Conservation (phyloP, 2,329 filamentous ascomycete genomes). For the Fusarium oligoseptatum region DNA sequence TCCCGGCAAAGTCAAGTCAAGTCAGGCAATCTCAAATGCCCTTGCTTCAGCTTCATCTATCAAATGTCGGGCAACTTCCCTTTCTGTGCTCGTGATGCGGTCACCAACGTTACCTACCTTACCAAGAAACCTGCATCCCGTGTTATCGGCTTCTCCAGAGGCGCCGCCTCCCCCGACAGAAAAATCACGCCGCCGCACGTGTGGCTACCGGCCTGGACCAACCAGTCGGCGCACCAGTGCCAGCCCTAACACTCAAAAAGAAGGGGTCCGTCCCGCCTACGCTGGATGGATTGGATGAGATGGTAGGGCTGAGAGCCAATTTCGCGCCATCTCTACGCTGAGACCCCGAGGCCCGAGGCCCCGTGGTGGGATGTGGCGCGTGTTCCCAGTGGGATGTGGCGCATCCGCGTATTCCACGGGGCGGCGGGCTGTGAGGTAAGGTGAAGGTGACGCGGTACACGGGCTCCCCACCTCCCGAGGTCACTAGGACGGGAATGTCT, state of each 20-base stretch:
- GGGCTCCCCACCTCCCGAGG: constrained; percentile 13
- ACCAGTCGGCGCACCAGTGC: background rate
- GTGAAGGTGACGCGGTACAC: background rate
- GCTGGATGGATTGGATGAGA: background rate
- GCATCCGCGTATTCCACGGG: background rate
- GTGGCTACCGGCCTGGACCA: constrained; percentile 2
- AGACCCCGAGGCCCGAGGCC: constrained; percentile 8
- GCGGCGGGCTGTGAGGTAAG: too few species aligned
- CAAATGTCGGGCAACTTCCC: background rate
- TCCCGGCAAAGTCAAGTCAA: constrained; percentile 16
- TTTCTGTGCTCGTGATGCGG: background rate
- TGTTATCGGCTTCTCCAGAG: background rate
- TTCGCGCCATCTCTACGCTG: background rate
- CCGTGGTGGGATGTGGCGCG: constrained; percentile 9
- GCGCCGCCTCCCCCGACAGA: background rate
- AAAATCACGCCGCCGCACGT: background rate
- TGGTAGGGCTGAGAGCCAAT: constrained; percentile 14
- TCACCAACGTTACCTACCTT: background rate
- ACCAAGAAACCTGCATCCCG: background rate
- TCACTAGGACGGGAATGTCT: constrained; percentile 7
- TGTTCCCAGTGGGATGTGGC: background rate
- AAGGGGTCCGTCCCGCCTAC: constrained; percentile 4
- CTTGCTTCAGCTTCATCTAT: constrained; percentile 7
- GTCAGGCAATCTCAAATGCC: constrained; percentile 20
- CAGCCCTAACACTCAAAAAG: constrained; percentile 8